Conservation (phyloP, 2,329 filamentous ascomycete genomes). For the Beauveria sp. region DNA sequence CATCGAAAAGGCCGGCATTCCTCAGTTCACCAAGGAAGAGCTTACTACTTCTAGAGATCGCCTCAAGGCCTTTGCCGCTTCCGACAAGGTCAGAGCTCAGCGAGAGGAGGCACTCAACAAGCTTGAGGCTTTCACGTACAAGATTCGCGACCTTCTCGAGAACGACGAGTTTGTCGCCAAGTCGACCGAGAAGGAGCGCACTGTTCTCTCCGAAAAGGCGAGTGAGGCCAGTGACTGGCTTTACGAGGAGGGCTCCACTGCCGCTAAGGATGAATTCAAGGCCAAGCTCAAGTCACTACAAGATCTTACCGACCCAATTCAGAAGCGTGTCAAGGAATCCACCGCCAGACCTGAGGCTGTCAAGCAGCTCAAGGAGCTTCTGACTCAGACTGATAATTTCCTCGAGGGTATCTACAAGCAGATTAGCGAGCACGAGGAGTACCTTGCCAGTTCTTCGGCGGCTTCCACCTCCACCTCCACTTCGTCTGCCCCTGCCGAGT, state of each 20-base stretch:
- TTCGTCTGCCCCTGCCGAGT: conserved; percentile 34
- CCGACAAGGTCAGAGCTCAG: conserved; percentile 67
- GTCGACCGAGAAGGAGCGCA: conserved; percentile 62
- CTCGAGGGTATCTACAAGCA: conserved; percentile 62
- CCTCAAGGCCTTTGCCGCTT: conserved; percentile 76
- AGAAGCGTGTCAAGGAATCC: conserved; percentile 67
- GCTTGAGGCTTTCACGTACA: conserved; percentile 91
- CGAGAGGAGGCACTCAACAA: conserved; percentile 87
- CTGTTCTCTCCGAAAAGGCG: conserved; percentile 59
- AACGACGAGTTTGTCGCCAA: conserved; percentile 65
- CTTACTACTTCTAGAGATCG: conserved; percentile 54
- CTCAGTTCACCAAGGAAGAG: conserved; percentile 41
- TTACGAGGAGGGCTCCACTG: conserved; percentile 74
- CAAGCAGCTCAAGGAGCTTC: conserved; percentile 57
- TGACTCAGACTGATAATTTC: conserved; percentile 65
- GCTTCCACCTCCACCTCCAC: conserved; percentile 22
- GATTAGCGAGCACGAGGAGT: conserved; percentile 60
- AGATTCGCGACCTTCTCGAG: conserved; percentile 72
- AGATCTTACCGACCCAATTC: conserved; percentile 68
- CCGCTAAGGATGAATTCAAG: conserved; percentile 66
- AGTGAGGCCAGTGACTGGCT: conserved; percentile 79
- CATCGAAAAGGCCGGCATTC: conserved; percentile 42
- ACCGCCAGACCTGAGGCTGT: conserved; percentile 63
- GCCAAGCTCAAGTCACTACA: conserved; percentile 70
- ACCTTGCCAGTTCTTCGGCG: conserved; percentile 45